Conservation (phyloP, 305 asterid species). For the Solanum aculeatissimum region DNA sequence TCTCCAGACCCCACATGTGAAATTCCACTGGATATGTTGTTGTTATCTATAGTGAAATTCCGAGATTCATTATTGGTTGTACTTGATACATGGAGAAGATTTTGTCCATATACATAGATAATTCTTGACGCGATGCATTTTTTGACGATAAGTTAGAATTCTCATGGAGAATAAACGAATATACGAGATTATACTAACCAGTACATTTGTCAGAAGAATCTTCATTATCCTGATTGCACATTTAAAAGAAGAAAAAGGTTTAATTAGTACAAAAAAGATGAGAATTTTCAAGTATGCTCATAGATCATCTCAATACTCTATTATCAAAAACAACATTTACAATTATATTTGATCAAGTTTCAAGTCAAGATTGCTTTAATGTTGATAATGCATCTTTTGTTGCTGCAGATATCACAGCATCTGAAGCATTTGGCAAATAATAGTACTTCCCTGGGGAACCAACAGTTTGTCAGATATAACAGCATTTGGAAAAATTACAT, state of each 20-base stretch:
- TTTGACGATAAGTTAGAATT: not conserved
- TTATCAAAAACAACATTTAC: not conserved
- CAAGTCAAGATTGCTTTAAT: conserved; percentile 48
- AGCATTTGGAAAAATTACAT: not conserved
- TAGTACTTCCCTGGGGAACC: conserved; percentile 73
- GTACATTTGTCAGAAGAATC: not conserved
- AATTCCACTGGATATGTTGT: no score
- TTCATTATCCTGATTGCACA: not conserved
- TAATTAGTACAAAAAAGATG: not conserved
- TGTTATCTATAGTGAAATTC: not conserved
- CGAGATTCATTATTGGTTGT: not conserved
- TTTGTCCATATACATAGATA: not conserved
- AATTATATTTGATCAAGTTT: not conserved
- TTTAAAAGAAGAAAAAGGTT: not conserved
- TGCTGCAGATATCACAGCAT: conserved; percentile 89
- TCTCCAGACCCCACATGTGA: no score
- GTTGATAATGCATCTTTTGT: conserved; percentile 84
- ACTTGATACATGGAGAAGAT: not conserved
- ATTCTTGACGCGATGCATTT: not conserved
- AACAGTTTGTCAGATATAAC: not conserved
- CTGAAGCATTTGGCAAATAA: conserved; percentile 97
- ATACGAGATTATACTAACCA: not conserved
- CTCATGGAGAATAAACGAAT: not conserved
- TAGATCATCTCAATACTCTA: not conserved
- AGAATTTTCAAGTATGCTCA: not conserved